Evolutionary conservation across 257 asterid genomes (phyloP).

Genomic region (Solanum rostratum): DNA sequence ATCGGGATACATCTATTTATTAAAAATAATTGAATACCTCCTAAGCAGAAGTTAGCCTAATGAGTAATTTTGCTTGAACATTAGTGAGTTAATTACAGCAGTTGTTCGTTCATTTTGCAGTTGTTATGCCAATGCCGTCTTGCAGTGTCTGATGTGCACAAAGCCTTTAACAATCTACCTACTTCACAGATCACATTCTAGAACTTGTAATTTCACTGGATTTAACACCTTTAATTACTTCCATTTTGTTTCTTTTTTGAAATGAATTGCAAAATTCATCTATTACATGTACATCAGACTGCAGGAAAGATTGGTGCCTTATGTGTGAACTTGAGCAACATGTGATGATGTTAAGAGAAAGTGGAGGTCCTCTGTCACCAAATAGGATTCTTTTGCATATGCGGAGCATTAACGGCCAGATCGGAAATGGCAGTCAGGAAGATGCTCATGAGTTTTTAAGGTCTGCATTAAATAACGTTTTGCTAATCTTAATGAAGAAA

Average conservation of each 20-base stretch:
- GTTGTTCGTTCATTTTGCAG: constrained; percentile 29
- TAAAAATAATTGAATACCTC: neutral
- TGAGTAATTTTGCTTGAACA: neutral
- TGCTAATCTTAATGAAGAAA: neutral
- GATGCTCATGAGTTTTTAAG: constrained; percentile 94
- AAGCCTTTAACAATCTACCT: constrained; percentile 70
- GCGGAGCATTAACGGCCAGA: constrained; percentile 62
- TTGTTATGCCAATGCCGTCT: constrained; percentile 86
- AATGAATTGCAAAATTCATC: neutral
- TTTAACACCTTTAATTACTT: neutral
- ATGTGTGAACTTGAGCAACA: constrained; percentile 84
- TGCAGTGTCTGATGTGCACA: constrained; percentile 78
- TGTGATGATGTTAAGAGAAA: constrained; percentile 41
- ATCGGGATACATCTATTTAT: neutral
- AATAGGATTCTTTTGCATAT: constrained; percentile 55
- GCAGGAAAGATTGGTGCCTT: constrained; percentile 76
- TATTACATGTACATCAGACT: constrained; percentile 27
- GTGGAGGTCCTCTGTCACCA: constrained; percentile 64
- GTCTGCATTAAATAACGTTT: constrained; percentile 10
- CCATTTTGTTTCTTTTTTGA: neutral
- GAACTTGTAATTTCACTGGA: constrained; percentile 33
- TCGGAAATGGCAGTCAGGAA: constrained; percentile 88
- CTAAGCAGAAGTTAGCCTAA: neutral
- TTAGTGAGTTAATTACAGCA: neutral
- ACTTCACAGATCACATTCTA: constrained; percentile 68